Percentiles rank a stretch among this genome's conserved stretches.
These are phyloP conservation scores for Zopfia rhizophila DNA, from an alignment of 2,329 filamentous ascomycete genomes.

Conservation along the genomic window DNA sequence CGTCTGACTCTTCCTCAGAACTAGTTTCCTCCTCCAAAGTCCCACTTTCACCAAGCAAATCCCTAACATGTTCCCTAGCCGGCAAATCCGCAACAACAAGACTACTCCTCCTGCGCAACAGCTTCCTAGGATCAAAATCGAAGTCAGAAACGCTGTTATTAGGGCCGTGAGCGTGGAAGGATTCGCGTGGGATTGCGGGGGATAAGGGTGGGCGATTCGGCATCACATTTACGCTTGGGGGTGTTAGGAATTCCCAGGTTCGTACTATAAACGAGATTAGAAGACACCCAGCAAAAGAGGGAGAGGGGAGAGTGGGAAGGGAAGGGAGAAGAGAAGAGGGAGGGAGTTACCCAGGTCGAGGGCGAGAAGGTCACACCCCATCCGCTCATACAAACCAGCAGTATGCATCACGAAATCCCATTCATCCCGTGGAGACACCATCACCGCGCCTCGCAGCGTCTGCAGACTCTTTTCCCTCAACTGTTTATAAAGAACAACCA, in stretches of 20 bases:
- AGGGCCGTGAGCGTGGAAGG: slow-evolving; percentile 29
- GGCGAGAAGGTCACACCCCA: slow-evolving; percentile 92
- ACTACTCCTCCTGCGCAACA: slow-evolving; percentile 77
- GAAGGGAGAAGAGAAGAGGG: not conserved
- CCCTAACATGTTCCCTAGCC: slow-evolving; percentile 33
- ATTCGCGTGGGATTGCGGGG: slow-evolving; percentile 38
- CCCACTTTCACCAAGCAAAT: slow-evolving; percentile 29
- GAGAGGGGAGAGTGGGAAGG: no score
- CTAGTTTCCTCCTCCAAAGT: slow-evolving; percentile 31
- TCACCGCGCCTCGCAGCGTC: slow-evolving; percentile 84
- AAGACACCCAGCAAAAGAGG: not conserved
- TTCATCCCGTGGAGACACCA: slow-evolving; percentile 80
- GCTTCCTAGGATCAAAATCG: slow-evolving; percentile 69
- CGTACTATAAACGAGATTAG: slow-evolving; percentile 63
- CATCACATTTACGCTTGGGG: slow-evolving; percentile 21
- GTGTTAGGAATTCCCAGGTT: slow-evolving; percentile 81
- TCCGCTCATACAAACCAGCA: slow-evolving; percentile 83
- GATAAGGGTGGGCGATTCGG: slow-evolving; percentile 34
- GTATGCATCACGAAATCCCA: slow-evolving; percentile 92
- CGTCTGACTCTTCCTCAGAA: slow-evolving; percentile 31
- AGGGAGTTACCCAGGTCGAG: slow-evolving; percentile 75
- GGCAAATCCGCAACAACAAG: slow-evolving; percentile 82
- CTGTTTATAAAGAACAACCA: slow-evolving; percentile 87
- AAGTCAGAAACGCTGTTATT: slow-evolving; percentile 39
- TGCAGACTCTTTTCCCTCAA: slow-evolving; percentile 83